These are phyloP conservation scores for Moniliophthora roreri DNA, from an alignment of 1,284 basidiomycete species.

Conservation along the genomic window DNA sequence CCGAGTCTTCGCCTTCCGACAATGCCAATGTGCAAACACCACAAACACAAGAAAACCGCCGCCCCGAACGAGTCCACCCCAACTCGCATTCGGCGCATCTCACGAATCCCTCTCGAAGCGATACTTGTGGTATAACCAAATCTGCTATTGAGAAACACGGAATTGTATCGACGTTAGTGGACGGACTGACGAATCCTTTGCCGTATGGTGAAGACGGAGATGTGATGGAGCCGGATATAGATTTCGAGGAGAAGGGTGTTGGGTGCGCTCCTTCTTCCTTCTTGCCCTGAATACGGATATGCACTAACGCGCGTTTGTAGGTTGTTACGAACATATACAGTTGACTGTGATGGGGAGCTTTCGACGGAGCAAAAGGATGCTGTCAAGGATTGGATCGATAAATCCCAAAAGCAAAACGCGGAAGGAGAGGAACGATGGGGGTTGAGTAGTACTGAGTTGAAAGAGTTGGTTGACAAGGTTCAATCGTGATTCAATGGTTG, in stretches of 20 bases:
- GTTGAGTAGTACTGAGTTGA: slow-evolving; percentile 29
- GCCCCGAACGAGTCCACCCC: slow-evolving; percentile 46
- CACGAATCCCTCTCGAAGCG: slow-evolving; percentile 44
- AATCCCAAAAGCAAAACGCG: slow-evolving; percentile 23
- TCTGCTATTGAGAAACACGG: slow-evolving; percentile 48
- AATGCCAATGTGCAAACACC: slow-evolving; percentile 18
- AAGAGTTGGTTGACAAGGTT: slow-evolving; percentile 21
- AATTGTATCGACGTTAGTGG: slow-evolving; percentile 41
- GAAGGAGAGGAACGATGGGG: slow-evolving; percentile 32
- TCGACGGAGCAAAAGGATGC: slow-evolving; percentile 39
- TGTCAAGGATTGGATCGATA: slow-evolving; percentile 37
- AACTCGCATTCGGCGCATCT: slow-evolving; percentile 70
- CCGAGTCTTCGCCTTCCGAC: slow-evolving; percentile 19
- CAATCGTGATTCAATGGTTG: too few species aligned
- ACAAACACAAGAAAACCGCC: slow-evolving; percentile 6
- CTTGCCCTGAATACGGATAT: too few species aligned
- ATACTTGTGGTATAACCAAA: slow-evolving; percentile 49
- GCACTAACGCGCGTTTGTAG: too few species aligned
- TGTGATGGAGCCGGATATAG: slow-evolving; percentile 58
- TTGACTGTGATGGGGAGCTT: slow-evolving; percentile 42
- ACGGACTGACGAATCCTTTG: slow-evolving; percentile 48
- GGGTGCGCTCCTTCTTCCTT: slow-evolving; percentile 40
- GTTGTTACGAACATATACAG: slow-evolving; percentile 55
- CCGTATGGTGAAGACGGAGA: slow-evolving; percentile 75
- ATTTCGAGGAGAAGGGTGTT: slow-evolving; percentile 82